These are phyloP conservation scores for Blastobotrys muscicola DNA, from an alignment of 805 yeast genomes.

Conservation along the genomic window DNA sequence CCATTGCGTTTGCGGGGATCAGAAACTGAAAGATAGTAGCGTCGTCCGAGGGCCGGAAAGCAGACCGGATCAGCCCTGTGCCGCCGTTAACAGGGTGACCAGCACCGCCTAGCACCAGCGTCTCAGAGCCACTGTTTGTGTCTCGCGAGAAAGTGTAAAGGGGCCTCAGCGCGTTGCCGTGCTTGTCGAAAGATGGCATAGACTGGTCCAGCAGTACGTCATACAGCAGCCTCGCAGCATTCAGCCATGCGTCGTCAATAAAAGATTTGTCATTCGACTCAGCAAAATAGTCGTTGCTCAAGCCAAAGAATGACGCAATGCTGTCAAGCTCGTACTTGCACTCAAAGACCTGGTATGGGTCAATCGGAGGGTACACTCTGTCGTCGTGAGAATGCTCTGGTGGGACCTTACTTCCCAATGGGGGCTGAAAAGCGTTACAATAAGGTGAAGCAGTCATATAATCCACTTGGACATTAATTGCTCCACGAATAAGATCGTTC, in stretches of 20 bases:
- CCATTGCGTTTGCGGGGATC: slow-evolving; percentile 78
- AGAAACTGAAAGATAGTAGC: slow-evolving; percentile 72
- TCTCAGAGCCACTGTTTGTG: slow-evolving; percentile 72
- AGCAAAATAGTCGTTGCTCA: slow-evolving; percentile 57
- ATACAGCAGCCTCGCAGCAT: slow-evolving; percentile 45
- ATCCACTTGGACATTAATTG: slow-evolving; percentile 68
- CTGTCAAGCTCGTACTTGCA: slow-evolving; percentile 88
- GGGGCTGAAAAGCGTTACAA: slow-evolving; percentile 91
- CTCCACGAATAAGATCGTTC: slow-evolving; percentile 54
- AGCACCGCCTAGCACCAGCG: slow-evolving; percentile 64
- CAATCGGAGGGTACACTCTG: slow-evolving; percentile 57
- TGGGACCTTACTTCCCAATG: slow-evolving; percentile 35
- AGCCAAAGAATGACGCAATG: slow-evolving; percentile 67
- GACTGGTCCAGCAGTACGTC: slow-evolving; percentile 51
- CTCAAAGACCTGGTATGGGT: slow-evolving; percentile 68
- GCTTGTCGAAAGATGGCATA: slow-evolving; percentile 37
- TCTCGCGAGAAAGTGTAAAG: slow-evolving; percentile 63
- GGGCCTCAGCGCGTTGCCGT: slow-evolving; percentile 40
- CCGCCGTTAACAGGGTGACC: slow-evolving; percentile 75
- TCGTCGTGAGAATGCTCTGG: slow-evolving; percentile 41
- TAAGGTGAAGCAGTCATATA: slow-evolving; percentile 59
- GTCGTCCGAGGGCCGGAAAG: slow-evolving; percentile 85
- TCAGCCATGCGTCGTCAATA: slow-evolving; percentile 48
- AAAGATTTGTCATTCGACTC: slow-evolving; percentile 14
- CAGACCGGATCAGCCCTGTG: slow-evolving; percentile 68